Base-by-base conservation (phyloP, 2,329 filamentous ascomycete genomes). In the Alternaria angustiovoidea region DNA sequence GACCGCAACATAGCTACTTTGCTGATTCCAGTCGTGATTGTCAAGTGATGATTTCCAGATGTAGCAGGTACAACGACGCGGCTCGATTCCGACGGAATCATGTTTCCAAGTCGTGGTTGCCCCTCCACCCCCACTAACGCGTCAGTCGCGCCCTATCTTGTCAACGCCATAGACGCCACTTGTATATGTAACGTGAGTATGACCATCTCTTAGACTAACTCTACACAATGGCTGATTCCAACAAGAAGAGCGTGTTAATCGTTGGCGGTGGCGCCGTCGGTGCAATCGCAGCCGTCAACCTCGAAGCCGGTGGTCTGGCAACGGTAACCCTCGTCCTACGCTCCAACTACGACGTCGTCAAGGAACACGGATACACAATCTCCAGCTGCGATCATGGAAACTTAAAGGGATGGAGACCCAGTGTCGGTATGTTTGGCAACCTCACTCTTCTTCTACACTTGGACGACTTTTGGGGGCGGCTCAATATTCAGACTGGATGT, bases 201-300 rank as follows among this genome's bases (percentile, higher is more conserved):
- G 14, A 4, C 36, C 18, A 24, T 36, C 3, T 9, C 24, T 18
- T 32, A 18, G 18, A 54, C 46, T 48, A 2, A 53, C 34, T 28
- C 41, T 18, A 24, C 32, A 51, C 49, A 24, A 78, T 78, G 75
- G 34, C 70, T 68, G 62, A 71, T 30, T 30, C 28, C 8, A 48
- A 20, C 1, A 59, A 64, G 62, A 76, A 73, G 54, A 79, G 75
- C 24, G 78, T 88, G 4, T 79, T 88, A 5, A 70, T 88, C 5
- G 75, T 88, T 14, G 86, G 87, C 20, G 79, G 80, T 9, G 87
- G 87, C 8, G 85, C 84, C 7, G 82, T 88, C 2, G 86, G 86
- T 24, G 83, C 85, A 0, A 85, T 88, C 67, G 83, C 84, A 4
- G 85, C 85, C 5, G 82, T 86, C 43, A 83, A 83, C 26, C 79